Percentiles rank a stretch among this genome's conserved stretches.
phyloP scores from a whole-genome alignment of 345 rosid species.

The Eucalyptus caleyi region DNA sequence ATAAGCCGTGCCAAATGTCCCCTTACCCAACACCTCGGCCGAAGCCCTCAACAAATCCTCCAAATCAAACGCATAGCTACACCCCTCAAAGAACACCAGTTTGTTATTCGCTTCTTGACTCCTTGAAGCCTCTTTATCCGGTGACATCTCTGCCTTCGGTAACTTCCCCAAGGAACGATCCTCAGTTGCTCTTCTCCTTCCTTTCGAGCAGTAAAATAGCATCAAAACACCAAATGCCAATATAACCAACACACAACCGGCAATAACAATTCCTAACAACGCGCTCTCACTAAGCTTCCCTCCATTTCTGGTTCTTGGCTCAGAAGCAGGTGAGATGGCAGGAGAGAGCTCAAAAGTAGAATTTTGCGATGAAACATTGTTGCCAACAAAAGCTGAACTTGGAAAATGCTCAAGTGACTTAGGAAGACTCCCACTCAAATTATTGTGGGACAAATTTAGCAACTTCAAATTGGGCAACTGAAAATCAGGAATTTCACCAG shows the following conservation, averaged over 20 bases:
- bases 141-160: constrained; percentile 37
- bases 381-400: constrained; percentile 61
- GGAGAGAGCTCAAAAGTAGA: constrained; percentile 19
- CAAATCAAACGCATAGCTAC: constrained; percentile 63
- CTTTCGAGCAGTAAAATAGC: constrained; percentile 52
- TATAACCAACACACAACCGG: constrained; percentile 52
- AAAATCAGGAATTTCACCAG: constrained; percentile 23
- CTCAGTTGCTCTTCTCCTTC: constrained; percentile 32
- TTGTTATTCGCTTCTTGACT: constrained; percentile 72
- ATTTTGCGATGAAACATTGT: constrained; percentile 35
- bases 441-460: constrained; percentile 63
- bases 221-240: constrained; percentile 31
- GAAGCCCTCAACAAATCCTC: constrained; percentile 89
- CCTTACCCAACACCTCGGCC: constrained; percentile 89
- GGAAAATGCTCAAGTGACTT: constrained; percentile 47
- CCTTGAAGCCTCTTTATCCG: constrained; percentile 64
- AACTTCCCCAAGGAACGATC: constrained; percentile 38
- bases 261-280: constrained; percentile 39
- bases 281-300: constrained; percentile 18
- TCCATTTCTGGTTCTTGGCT: constrained; percentile 30
- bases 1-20: constrained; percentile 76
- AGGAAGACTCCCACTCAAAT: constrained; percentile 67
- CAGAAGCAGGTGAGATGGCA: constrained; percentile 30
- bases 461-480: constrained; percentile 17
- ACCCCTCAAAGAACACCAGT: constrained; percentile 81